phyloP scores from a whole-genome alignment of 495 filamentous ascomycete species.

The Penicillium atrosanguineum region DNA sequence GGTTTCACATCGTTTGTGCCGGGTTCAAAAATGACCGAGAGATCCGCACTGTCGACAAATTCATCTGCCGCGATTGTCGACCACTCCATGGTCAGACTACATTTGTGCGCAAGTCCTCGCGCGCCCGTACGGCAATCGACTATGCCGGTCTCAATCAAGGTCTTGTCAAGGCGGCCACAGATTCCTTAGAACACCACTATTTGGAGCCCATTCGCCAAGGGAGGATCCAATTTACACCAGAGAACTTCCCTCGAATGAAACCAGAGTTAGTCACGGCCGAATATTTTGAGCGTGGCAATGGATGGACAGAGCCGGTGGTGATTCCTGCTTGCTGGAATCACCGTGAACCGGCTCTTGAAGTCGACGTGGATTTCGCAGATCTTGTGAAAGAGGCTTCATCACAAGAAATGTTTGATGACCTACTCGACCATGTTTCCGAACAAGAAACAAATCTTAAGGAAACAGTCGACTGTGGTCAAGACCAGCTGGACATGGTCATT shows the following conservation, averaged over 20 bases:
- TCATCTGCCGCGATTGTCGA: constrained; percentile 61
- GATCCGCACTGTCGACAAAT: constrained; percentile 70
- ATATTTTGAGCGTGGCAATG: constrained; percentile 62
- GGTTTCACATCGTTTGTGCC: constrained; percentile 73
- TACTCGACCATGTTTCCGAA: constrained; percentile 39
- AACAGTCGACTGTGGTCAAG: constrained; percentile 59
- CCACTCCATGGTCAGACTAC: constrained; percentile 63
- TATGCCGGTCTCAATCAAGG: constrained; percentile 74
- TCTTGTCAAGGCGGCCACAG: constrained; percentile 65
- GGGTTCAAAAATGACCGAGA: constrained; percentile 69
- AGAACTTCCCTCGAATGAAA: constrained; percentile 64
- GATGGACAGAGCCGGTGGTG: constrained; percentile 70
- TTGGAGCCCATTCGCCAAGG: constrained; percentile 69
- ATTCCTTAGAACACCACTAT: constrained; percentile 71
- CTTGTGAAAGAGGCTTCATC: constrained; percentile 37
- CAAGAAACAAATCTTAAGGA: constrained; percentile 41
- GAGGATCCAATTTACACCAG: constrained; percentile 58
- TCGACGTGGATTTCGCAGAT: constrained; percentile 27
- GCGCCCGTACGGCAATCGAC: constrained; percentile 70
- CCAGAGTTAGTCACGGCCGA: constrained; percentile 67
- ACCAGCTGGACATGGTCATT: constrained; percentile 72
- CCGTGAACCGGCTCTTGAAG: constrained; percentile 36
- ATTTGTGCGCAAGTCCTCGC: constrained; percentile 59
- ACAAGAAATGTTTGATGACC: constrained; percentile 48
- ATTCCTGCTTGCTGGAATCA: constrained; percentile 67